Conservation (phyloP, 176 grass and related monocot genomes). For the Oryza longistaminata region DNA sequence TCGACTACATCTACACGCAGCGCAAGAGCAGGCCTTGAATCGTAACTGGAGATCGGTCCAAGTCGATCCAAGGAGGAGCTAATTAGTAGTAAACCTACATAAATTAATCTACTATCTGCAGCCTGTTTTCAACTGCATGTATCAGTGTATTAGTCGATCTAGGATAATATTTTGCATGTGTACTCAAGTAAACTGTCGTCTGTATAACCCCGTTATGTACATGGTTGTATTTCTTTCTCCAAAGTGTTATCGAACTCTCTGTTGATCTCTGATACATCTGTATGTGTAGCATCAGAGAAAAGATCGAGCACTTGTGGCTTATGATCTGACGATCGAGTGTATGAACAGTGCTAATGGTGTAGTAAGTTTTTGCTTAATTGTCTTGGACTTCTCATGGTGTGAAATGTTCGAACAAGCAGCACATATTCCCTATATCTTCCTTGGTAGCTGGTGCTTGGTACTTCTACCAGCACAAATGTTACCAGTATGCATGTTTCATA, state of each 20-base stretch:
- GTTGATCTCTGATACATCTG: not conserved
- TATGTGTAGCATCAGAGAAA: not conserved
- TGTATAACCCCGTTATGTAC: not conserved
- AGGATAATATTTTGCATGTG: not conserved
- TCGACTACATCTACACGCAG: conserved; percentile 77
- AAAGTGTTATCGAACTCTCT: not conserved
- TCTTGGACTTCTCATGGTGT: not conserved
- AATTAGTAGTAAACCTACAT: not conserved
- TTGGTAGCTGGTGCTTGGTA: not conserved
- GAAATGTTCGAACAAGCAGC: not conserved
- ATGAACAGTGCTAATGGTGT: not conserved
- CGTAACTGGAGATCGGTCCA: not conserved
- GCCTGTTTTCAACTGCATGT: not conserved
- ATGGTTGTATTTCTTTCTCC: not conserved
- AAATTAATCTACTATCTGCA: not conserved
- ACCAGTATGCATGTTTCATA: not conserved
- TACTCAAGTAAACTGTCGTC: not conserved
- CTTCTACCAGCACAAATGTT: not conserved
- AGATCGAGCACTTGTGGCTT: not conserved
- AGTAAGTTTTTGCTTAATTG: not conserved
- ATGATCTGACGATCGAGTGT: not conserved
- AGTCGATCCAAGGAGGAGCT: not conserved
- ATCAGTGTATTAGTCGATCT: not conserved
- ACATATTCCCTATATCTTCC: not conserved
- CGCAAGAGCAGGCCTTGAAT: conserved; percentile 34